Evolutionary conservation across 768 basidiomycete genomes (phyloP).

Genomic region (Suillus decipiens): DNA sequence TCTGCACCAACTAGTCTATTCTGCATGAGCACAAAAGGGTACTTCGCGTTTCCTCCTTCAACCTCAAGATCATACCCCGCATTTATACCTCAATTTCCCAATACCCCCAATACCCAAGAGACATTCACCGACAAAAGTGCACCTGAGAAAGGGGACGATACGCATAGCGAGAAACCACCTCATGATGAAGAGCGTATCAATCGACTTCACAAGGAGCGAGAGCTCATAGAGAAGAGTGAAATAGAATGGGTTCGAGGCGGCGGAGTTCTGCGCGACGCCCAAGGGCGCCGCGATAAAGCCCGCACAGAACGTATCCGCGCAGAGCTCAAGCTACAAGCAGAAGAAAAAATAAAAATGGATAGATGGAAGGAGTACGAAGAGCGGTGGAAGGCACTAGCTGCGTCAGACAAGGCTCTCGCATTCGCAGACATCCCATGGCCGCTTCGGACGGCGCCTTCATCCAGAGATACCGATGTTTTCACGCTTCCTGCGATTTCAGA

Average conservation of each 20-base stretch:
- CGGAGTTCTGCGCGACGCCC: slow-evolving; percentile 51
- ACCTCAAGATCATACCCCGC: background rate
- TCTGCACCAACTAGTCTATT: background rate
- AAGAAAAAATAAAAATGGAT: slow-evolving; percentile 38
- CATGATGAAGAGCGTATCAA: slow-evolving; percentile 19
- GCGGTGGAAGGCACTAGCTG: slow-evolving; percentile 47
- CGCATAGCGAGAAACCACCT: background rate
- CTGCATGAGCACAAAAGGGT: slow-evolving; percentile 4
- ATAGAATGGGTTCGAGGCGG: slow-evolving; percentile 63
- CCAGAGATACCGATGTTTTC: slow-evolving; percentile 33
- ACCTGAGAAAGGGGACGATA: slow-evolving; percentile 4
- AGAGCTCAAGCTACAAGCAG: slow-evolving; percentile 47
- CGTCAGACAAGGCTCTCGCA: slow-evolving; percentile 29
- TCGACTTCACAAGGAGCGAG: slow-evolving; percentile 36
- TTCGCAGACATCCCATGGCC: slow-evolving; percentile 73
- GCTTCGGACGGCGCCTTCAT: slow-evolving; percentile 24
- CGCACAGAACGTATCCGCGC: slow-evolving; percentile 50
- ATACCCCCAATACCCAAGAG: background rate
- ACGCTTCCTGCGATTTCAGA: slow-evolving; percentile 42
- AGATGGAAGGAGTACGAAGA: slow-evolving; percentile 58
- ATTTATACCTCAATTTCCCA: background rate
- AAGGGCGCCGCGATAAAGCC: slow-evolving; percentile 50
- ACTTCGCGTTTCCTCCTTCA: slow-evolving; percentile 7
- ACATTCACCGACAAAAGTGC: background rate
- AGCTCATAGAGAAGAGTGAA: slow-evolving; percentile 50